A percentile compares a stretch with the other conserved stretches of the same genome.
Conservation (phyloP, 805 yeast genomes). For the Metschnikowia orientalis region DNA sequence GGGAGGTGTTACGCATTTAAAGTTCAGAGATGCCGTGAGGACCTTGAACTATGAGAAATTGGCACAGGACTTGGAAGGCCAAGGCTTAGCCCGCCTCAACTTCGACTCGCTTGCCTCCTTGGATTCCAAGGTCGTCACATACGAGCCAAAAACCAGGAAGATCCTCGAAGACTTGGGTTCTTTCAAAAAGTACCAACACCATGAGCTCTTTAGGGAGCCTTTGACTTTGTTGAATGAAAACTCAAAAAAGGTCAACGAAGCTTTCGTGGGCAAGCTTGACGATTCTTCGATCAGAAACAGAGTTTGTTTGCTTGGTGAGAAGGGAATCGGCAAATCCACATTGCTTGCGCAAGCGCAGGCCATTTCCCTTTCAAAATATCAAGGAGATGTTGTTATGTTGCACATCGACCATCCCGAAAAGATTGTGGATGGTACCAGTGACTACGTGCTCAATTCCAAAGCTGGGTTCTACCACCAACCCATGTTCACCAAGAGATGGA, state of each 20-base stretch:
- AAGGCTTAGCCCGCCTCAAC: slow-evolving; percentile 13
- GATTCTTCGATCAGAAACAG: slow-evolving; percentile 40
- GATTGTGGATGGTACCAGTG: slow-evolving; percentile 69
- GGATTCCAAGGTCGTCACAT: slow-evolving; percentile 27
- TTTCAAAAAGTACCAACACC: slow-evolving; percentile 61
- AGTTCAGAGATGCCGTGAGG: slow-evolving; percentile 35
- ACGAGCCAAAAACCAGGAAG: slow-evolving; percentile 37
- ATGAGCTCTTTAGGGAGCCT: slow-evolving; percentile 59
- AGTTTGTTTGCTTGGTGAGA: slow-evolving; percentile 57
- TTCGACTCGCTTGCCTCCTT: slow-evolving; percentile 10
- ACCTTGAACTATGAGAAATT: slow-evolving; percentile 30
- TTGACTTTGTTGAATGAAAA: slow-evolving; percentile 52
- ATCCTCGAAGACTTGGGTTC: slow-evolving; percentile 53
- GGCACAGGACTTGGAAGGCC: slow-evolving; percentile 20
- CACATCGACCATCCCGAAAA: slow-evolving; percentile 60
- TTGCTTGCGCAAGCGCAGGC: slow-evolving; percentile 66
- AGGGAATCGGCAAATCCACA: slow-evolving; percentile 79
- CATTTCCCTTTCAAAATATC: slow-evolving; percentile 36
- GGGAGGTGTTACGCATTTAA: slow-evolving; percentile 41
- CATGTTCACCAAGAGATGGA: slow-evolving; percentile 60
- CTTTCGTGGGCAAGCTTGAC: slow-evolving; percentile 35
- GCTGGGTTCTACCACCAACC: slow-evolving; percentile 65
- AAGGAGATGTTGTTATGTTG: slow-evolving; percentile 44
- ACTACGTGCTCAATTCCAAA: slow-evolving; percentile 53
- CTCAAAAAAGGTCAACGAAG: slow-evolving; percentile 38